Base-by-base conservation (phyloP, 2,329 filamentous ascomycete genomes). In the Diaporthe aspalathi region DNA sequence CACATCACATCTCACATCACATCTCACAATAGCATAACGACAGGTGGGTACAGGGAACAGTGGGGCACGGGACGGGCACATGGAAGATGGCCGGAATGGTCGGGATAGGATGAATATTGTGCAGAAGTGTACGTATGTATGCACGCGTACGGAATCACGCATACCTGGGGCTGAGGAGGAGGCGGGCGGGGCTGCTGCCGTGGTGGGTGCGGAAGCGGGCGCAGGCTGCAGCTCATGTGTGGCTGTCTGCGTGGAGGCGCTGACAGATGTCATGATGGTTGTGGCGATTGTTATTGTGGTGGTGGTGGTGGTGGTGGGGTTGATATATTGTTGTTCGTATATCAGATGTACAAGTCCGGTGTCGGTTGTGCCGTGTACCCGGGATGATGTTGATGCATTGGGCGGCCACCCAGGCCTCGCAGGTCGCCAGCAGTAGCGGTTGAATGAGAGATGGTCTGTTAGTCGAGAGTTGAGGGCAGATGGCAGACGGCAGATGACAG, bases 191-290 rank as follows among this genome's bases (percentile, higher is more conserved):
- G 68, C 27, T 12, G 49, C 49, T 47, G 53, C 53, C 4, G 27
- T 32, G 27, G 32, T 49, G 60, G n/a, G 22, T 54, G 52, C 20
- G 47, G 20, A 38, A 40, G 68, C 4, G n/a, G 54, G 38, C 20
- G 52, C 50, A 29, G 29, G 40, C 20, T 68, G 68, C 68, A 71
- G 50, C 32, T 68, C 70, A 29, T 72, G 67, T 56, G 49, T 47
- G 47, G 70, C 68, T 35, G 72, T 73, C 63, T 73, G 72, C 45
- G 72, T 73, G 20, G 62, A 70, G 27, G 68, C 65, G 63, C 67
- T 73, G 40, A 60, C 62, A 45, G 68, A 72, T 27, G 71, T 66
- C 71, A 73, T 73, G 27, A 29, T 52, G 20, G 56, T 8, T 43
- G 20, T 27, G 40, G n/a, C 22, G 14, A 11, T 6, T 8, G 40